Conservation (phyloP, 2,329 filamentous ascomycete species). For the Aspergillus intermedius region DNA sequence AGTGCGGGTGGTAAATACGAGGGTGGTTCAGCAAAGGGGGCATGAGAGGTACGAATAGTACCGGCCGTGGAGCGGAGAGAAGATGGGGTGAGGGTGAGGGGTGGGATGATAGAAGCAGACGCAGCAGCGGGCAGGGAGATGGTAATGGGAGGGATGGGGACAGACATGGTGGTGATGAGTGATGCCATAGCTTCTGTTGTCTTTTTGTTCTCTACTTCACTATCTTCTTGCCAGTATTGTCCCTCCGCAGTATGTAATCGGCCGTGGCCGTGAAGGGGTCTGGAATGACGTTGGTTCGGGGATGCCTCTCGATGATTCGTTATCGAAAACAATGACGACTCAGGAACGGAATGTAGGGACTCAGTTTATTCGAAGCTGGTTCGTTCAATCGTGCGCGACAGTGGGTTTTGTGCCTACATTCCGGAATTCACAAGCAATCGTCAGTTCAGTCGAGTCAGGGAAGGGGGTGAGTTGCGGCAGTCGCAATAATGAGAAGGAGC, state of each 20-base stretch:
- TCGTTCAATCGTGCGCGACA: no score
- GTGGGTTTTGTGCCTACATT: no score
- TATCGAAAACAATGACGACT: no score
- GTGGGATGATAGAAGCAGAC: conserved; percentile 10
- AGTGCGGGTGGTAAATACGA: conserved; percentile 32
- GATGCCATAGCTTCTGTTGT: conserved; percentile 54
- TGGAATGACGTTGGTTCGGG: no score
- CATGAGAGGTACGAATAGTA: conserved; percentile 26
- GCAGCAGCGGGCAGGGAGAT: conserved; percentile 19
- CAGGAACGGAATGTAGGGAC: no score
- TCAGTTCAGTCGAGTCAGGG: no score
- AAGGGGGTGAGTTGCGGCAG: no score
- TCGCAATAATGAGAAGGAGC: no score
- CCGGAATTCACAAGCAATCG: no score
- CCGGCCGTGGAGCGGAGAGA: conserved; percentile 19
- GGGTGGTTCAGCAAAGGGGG: conserved; percentile 24
- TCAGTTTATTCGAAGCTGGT: no score
- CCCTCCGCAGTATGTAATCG: neutral
- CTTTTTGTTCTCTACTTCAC: neutral
- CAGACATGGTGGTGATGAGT: conserved; percentile 76
- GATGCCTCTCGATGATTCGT: no score
- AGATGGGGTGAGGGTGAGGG: conserved; percentile 16
- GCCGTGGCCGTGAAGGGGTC: no score
- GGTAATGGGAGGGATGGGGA: conserved; percentile 36
- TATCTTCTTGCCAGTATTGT: neutral